phyloP scores from a whole-genome alignment of 1,284 basidiomycete genomes.

The Microbotryomycetes sp. region DNA sequence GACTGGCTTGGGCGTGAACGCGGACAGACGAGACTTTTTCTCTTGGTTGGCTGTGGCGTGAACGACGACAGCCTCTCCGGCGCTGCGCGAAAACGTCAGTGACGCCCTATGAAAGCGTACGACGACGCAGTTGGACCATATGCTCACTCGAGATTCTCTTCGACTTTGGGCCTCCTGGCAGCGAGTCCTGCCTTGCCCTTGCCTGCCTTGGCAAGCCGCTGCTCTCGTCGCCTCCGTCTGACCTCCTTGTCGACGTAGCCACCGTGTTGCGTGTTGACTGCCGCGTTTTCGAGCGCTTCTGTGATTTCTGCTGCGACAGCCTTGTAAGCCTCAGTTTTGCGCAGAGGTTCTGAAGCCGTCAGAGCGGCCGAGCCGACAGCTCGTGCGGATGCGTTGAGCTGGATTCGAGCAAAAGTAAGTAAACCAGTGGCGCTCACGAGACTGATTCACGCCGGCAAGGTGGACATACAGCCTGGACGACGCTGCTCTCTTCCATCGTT shows the following conservation, averaged over 20 bases:
- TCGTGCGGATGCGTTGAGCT: constrained; percentile 14
- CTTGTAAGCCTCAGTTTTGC: constrained; percentile 94
- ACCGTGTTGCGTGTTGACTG: constrained; percentile 73
- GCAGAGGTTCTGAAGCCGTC: constrained; percentile 81
- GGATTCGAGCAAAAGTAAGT: neutral
- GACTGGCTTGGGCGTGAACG: constrained; percentile 43
- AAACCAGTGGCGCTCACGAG: neutral
- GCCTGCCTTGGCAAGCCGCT: constrained; percentile 73
- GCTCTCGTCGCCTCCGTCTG: constrained; percentile 63
- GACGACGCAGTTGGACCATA: too few species aligned
- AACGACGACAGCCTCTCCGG: constrained; percentile 71
- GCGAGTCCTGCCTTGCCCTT: constrained; percentile 48
- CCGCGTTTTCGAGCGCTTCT: constrained; percentile 90
- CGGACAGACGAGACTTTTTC: constrained; percentile 56
- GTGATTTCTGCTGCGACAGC: constrained; percentile 76
- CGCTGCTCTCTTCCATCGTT: constrained; percentile 86
- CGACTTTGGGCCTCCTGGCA: constrained; percentile 46
- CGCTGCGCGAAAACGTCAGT: constrained; percentile 47
- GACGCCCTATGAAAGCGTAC: too few species aligned
- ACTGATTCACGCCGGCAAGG: neutral
- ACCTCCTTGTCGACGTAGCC: constrained; percentile 90
- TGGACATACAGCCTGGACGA: constrained; percentile 66
- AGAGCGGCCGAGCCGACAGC: constrained; percentile 41
- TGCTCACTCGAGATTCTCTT: constrained; percentile 72
- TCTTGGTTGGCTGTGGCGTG: constrained; percentile 73